phyloP scores from a whole-genome alignment of 805 yeast genomes.

The Wickerhamomyces bisporus region DNA sequence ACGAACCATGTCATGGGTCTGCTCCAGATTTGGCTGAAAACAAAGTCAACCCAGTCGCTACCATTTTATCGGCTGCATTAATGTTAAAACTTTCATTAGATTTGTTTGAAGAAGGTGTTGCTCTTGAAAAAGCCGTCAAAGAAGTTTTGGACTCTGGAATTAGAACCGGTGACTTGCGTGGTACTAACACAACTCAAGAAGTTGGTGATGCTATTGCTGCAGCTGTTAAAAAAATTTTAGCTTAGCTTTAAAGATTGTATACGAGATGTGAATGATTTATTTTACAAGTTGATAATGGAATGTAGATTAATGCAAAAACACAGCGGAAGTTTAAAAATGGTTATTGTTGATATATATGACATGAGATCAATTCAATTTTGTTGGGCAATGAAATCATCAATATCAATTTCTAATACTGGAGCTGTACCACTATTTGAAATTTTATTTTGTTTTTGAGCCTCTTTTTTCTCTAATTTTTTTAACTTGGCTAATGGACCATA shows the following conservation, averaged over 20 bases:
- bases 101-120: conserved; percentile 77
- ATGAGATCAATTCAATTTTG: conserved; percentile 41
- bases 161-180: conserved; percentile 90
- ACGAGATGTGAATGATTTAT: no score
- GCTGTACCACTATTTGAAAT: conserved; percentile 60
- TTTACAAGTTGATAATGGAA: no score
- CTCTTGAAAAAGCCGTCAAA: conserved; percentile 83
- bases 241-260: no score
- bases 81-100: conserved; percentile 91
- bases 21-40: conserved; percentile 90
- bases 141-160: conserved; percentile 76
- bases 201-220: conserved; percentile 92
- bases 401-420: conserved; percentile 65
- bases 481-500: conserved; percentile 70
- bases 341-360: no score
- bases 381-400: conserved; percentile 60
- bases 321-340: no score
- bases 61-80: conserved; percentile 94
- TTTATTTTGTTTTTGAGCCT: conserved; percentile 38
- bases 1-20: conserved; percentile 98
- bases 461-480: conserved; percentile 53
- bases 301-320: no score
- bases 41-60: conserved; percentile 93
- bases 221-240: conserved; percentile 56
- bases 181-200: conserved; percentile 75